Percentiles rank a stretch among this genome's conserved stretches.
phyloP scores from a whole-genome alignment of 139 green algal species.

The Eudorina sp. region DNA sequence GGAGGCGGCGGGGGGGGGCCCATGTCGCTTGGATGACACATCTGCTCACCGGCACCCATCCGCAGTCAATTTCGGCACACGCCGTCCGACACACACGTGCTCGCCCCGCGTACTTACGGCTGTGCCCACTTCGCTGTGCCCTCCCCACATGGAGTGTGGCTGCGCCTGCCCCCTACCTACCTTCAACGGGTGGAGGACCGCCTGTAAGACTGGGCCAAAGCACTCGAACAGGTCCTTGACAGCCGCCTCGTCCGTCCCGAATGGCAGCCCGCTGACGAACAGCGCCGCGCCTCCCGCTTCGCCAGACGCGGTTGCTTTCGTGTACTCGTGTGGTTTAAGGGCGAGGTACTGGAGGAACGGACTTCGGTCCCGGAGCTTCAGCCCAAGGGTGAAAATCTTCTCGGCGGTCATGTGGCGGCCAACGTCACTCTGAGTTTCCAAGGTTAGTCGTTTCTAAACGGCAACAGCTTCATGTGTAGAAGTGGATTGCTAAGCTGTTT shows the following conservation, averaged over 20 bases:
- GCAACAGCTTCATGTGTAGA: too few relatives aligned
- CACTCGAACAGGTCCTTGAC: slow-evolving; percentile 65
- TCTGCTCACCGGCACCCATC: too few relatives aligned
- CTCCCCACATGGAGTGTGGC: too few relatives aligned
- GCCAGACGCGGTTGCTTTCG: background rate
- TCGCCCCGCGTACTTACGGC: too few relatives aligned
- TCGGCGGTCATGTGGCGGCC: slow-evolving; percentile 27
- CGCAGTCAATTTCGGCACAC: too few relatives aligned
- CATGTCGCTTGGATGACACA: too few relatives aligned
- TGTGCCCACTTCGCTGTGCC: too few relatives aligned
- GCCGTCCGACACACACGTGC: too few relatives aligned
- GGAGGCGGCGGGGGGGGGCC: too few relatives aligned
- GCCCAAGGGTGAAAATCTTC: background rate
- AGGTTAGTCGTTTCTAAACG: background rate
- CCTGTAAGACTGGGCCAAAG: slow-evolving; percentile 74
- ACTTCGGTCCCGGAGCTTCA: background rate
- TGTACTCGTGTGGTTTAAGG: slow-evolving; percentile 46
- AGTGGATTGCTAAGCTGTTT: too few relatives aligned
- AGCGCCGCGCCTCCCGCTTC: slow-evolving; percentile 29
- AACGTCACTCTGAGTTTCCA: background rate
- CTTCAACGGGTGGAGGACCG: slow-evolving; percentile 72
- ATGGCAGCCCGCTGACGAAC: slow-evolving; percentile 74
- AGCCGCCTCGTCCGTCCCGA: slow-evolving; percentile 48
- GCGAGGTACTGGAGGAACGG: slow-evolving; percentile 50
- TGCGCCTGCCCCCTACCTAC: too few relatives aligned